These are phyloP conservation scores for Arthroderma sp. DNA, from an alignment of 2,329 filamentous ascomycete genomes.

Conservation along the genomic window DNA sequence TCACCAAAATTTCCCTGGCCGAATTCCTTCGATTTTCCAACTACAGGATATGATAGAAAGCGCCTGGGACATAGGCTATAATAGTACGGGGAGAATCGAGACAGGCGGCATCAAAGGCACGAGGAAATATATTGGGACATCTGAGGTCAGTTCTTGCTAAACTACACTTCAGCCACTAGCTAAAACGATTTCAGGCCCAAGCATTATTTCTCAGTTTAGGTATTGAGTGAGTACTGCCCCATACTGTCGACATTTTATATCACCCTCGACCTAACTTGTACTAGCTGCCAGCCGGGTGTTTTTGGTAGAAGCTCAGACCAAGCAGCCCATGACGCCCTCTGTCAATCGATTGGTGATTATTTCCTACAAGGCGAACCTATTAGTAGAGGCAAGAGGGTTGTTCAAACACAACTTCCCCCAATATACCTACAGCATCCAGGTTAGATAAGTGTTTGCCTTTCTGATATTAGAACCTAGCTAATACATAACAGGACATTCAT, in stretches of 20 bases:
- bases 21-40: conserved; percentile 61
- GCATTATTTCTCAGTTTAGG: conserved; percentile 59
- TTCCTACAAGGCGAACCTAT: conserved; percentile 46
- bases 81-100: conserved; percentile 58
- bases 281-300: conserved; percentile 47
- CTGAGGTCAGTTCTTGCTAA: conserved; percentile 48
- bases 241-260: neutral
- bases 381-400: conserved; percentile 47
- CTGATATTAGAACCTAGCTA: neutral
- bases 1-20: conserved; percentile 44
- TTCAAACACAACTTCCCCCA: conserved; percentile 59
- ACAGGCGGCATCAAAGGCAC: conserved; percentile 81
- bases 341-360: conserved; percentile 64
- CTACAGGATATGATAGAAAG: conserved; percentile 77
- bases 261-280: conserved; percentile 1
- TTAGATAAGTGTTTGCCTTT: conserved; percentile 19
- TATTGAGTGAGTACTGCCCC: conserved; percentile 42
- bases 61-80: conserved; percentile 80
- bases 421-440: conserved; percentile 81
- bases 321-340: conserved; percentile 37
- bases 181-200: conserved; percentile 45
- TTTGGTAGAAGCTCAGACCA: conserved; percentile 37
- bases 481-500: conserved; percentile 54
- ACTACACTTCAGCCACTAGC: neutral
- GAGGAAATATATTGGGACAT: conserved; percentile 88